Evolutionary conservation across 2,329 filamentous ascomycete species (phyloP), one percentile per base, ranked within the genome.

Genomic region (Didymella arachidicola): DNA sequence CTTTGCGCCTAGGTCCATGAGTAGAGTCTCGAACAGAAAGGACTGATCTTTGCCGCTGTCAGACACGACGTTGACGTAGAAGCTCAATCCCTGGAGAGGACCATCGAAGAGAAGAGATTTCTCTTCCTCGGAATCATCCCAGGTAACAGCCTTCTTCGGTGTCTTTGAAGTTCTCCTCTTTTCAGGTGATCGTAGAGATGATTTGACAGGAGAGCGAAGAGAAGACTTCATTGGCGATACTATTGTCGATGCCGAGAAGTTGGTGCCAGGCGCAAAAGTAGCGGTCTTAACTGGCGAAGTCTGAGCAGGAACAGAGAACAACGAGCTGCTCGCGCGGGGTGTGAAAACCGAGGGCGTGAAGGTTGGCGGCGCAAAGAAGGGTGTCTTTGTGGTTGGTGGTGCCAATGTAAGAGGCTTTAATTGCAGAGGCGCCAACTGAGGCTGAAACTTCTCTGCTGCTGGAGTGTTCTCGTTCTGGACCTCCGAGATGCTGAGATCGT

Each of bases 31-130:
- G 72, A 96, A 96, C 56, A 95, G 86, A 52, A 68, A 87, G 48
- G 69, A 68, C 27, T 72, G 67, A 19, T 71, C 64, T 34, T 87
- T 88, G 6, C 92, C 92, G 69, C 95, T 90, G 18, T 56, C 57
- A 8, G 86, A 90, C 72, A 92, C 87, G 2, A 96, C 91, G 74
- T 97, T 92, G 2, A 95, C 90, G 71, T 88, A 92, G 4, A 95
- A 90, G 3, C 92, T 86, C 16, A 88, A 90, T 1, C 92, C 92
- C 25, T 64, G 60, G 29, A 77, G 67, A 42, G 69, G 62, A 16
- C 68, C 68, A n/a, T 70, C 65, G 11, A 63, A 59, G 11, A 68
- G 57, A 2, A 66, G 49, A 2, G 71, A 66, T 38, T 62, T 67
- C 45, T 70, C 66, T 1, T 70, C 66, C 1, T 67, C 63, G 4